phyloP scores from a whole-genome alignment of 225 moss, liverwort and hornwort species.

The Rhytidiadelphus loreus region DNA sequence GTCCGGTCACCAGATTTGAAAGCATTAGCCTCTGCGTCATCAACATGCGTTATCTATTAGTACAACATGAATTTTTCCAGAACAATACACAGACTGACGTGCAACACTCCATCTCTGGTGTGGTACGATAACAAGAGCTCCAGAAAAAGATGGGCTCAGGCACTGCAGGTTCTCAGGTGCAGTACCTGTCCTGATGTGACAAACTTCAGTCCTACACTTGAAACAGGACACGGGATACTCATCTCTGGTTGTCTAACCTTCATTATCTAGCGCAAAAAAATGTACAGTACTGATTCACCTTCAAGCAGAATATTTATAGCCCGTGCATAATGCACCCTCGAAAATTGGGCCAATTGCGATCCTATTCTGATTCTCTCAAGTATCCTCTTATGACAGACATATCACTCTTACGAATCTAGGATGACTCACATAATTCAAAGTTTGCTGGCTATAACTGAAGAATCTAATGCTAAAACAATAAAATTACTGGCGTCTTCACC shows the following conservation, averaged over 20 bases:
- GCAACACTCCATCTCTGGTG: neutral
- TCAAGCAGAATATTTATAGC: neutral
- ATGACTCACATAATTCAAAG: neutral
- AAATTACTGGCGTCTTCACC: neutral
- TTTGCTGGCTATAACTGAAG: neutral
- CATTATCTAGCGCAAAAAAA: neutral
- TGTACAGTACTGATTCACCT: neutral
- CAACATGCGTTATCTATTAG: neutral
- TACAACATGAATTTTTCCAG: neutral
- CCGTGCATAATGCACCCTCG: neutral
- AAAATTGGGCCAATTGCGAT: neutral
- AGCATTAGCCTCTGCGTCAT: slow-evolving; percentile 13
- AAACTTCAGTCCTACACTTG: neutral
- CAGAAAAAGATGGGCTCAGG: neutral
- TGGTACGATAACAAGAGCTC: neutral
- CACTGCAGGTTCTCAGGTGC: neutral
- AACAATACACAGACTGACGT: neutral
- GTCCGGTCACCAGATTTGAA: neutral
- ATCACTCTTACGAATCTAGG: neutral
- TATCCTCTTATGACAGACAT: neutral
- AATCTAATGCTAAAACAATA: neutral
- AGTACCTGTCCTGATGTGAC: neutral
- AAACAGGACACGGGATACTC: neutral
- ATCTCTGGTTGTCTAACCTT: neutral
- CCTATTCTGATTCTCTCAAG: neutral